phyloP scores from a whole-genome alignment of 768 basidiomycete genomes.

The Lactifluus echinatus region DNA sequence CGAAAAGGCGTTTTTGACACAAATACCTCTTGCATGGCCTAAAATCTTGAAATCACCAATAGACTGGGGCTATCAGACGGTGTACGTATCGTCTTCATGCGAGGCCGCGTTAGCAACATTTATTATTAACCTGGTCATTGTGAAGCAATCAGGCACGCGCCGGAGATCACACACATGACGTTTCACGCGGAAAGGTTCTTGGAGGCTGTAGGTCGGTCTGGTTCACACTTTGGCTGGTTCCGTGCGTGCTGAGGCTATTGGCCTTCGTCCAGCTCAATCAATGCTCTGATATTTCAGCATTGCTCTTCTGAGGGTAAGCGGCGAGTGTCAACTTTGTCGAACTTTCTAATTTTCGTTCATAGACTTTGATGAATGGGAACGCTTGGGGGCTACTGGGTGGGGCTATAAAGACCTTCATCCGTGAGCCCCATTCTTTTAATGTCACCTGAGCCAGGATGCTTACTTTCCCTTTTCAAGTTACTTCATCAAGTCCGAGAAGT shows the following conservation, averaged over 20 bases:
- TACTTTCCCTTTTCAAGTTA: neutral
- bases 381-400: constrained; percentile 21
- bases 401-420: constrained; percentile 20
- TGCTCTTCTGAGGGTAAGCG: constrained; percentile 14
- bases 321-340: neutral
- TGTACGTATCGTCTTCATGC: constrained; percentile 1
- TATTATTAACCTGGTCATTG: neutral
- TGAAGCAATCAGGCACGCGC: constrained; percentile 7
- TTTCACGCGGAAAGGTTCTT: constrained; percentile 16
- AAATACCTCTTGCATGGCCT: constrained; percentile 19
- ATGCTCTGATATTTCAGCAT: constrained; percentile 17
- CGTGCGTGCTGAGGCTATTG: neutral
- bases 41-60: constrained; percentile 4
- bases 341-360: neutral
- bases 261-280: constrained; percentile 7
- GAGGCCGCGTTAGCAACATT: neutral
- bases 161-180: constrained; percentile 3
- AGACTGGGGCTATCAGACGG: constrained; percentile 15
- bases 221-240: neutral
- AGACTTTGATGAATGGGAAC: constrained; percentile 22
- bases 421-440: neutral
- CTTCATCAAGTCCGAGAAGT: constrained; percentile 17
- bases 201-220: constrained; percentile 10
- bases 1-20: constrained; percentile 6
- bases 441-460: neutral